Evolutionary conservation across 2,329 filamentous ascomycete species (phyloP).

Genomic region (Neonectria magnoliae): DNA sequence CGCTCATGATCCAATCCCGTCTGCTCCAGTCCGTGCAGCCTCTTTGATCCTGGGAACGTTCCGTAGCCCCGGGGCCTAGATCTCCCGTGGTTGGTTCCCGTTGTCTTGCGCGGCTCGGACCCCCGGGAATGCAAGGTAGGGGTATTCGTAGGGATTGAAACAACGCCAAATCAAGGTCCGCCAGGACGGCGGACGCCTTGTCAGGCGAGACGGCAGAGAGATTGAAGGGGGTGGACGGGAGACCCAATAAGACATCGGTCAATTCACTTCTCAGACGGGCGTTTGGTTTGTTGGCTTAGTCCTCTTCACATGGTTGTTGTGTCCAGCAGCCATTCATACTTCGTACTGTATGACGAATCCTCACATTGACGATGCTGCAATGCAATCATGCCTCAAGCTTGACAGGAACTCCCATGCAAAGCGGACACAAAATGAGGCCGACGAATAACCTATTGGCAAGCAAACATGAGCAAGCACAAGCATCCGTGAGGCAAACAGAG

Average conservation of each 20-base stretch:
- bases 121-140: constrained; percentile 4
- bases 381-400: not conserved
- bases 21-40: not conserved
- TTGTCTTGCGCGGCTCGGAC: constrained; percentile 2
- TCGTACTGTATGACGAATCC: not conserved
- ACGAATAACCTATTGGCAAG: not conserved
- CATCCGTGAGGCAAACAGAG: not conserved
- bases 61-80: constrained; percentile 6
- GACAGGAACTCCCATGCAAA: not conserved
- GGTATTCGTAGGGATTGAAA: not conserved
- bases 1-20: constrained; percentile 3
- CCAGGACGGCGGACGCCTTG: not conserved
- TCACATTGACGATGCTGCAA: not conserved
- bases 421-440: not conserved
- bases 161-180: not conserved
- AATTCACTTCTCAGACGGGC: not conserved
- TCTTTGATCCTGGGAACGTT: not conserved
- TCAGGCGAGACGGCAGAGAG: not conserved
- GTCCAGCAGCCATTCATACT: not conserved
- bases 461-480: not conserved
- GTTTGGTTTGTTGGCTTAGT: not conserved
- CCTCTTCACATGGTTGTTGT: not conserved
- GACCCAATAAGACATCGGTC: not conserved
- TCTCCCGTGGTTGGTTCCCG: constrained; percentile 9
- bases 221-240: not conserved